Evolutionary conservation across 179 eudicot genomes (phyloP).

Genomic region (Monotropa hypopitys): DNA sequence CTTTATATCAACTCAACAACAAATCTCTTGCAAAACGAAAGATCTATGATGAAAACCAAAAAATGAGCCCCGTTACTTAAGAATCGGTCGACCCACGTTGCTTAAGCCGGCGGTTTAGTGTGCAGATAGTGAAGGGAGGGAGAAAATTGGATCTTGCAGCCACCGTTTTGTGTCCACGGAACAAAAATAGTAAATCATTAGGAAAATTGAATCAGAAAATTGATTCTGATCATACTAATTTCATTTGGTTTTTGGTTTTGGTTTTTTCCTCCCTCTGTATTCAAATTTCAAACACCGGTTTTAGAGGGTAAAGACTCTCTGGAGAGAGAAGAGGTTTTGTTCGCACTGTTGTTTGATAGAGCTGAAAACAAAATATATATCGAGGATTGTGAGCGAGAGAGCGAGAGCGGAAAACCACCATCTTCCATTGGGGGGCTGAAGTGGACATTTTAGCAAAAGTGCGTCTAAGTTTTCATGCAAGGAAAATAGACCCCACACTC

Average conservation of each 20-base stretch:
- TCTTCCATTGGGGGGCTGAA: slow-evolving; percentile 10
- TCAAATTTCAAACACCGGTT: slow-evolving; percentile 5
- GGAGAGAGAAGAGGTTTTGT: slow-evolving; percentile 6
- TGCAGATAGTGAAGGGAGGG: neutral
- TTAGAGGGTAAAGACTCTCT: neutral
- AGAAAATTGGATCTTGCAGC: neutral
- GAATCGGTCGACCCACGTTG: neutral
- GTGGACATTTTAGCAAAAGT: slow-evolving; percentile 31
- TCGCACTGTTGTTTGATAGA: slow-evolving; percentile 22
- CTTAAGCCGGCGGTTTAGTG: neutral
- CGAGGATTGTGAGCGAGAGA: too few relatives aligned
- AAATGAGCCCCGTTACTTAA: neutral
- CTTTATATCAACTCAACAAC: neutral
- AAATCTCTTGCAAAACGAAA: neutral
- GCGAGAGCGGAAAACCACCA: neutral
- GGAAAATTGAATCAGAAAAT: too few relatives aligned
- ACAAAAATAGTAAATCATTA: too few relatives aligned
- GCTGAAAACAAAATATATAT: too few relatives aligned
- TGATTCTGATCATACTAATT: neutral
- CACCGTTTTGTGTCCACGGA: neutral
- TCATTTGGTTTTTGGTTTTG: neutral
- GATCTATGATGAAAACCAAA: neutral
- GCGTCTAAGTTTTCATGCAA: slow-evolving; percentile 49
- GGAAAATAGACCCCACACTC: neutral
- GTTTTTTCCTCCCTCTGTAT: neutral